phyloP scores from a whole-genome alignment of 2,329 filamentous ascomycete genomes.

The Aspergillus costaricaensis region DNA sequence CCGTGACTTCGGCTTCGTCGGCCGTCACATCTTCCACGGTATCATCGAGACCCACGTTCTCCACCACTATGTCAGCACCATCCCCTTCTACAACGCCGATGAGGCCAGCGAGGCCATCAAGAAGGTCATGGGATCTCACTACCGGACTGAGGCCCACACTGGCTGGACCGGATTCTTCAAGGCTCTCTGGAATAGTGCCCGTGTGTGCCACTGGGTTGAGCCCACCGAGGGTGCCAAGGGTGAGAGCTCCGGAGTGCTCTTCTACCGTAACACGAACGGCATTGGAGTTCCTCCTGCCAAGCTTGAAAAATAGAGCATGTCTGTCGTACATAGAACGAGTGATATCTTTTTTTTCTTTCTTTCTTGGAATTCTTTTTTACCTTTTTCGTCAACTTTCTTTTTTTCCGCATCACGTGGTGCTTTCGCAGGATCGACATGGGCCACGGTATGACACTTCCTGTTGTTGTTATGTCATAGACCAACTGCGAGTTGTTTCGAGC shows the following conservation, averaged over 20 bases:
- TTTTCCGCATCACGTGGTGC: conserved; percentile 18
- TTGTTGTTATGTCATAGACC: conserved; percentile 1
- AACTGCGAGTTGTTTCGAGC: conserved; percentile 6
- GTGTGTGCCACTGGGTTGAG: conserved; percentile 97
- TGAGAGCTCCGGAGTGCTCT: conserved; percentile 79
- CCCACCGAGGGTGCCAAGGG: conserved; percentile 78
- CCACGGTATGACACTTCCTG: conserved; percentile 20
- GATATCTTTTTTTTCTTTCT: conserved; percentile 3
- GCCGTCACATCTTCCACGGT: conserved; percentile 85
- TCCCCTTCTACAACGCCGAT: conserved; percentile 95
- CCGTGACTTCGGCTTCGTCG: conserved; percentile 95
- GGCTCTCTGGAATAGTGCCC: conserved; percentile 76
- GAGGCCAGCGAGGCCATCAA: conserved; percentile 94
- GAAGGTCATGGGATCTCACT: conserved; percentile 92
- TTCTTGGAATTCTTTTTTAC: conserved; percentile 14
- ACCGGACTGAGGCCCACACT: conserved; percentile 76
- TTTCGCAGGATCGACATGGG: conserved; percentile 29
- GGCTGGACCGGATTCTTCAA: conserved; percentile 81
- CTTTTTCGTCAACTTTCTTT: conserved; percentile 9
- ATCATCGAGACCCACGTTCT: conserved; percentile 98
- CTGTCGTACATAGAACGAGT: conserved; percentile 20
- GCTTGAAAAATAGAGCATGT: conserved; percentile 34
- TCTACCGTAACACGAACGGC: conserved; percentile 94
- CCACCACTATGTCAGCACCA: conserved; percentile 94
- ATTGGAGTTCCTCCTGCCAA: conserved; percentile 65